Conservation (phyloP, 177 flowering plant species). For the Vitis hybrid region DNA sequence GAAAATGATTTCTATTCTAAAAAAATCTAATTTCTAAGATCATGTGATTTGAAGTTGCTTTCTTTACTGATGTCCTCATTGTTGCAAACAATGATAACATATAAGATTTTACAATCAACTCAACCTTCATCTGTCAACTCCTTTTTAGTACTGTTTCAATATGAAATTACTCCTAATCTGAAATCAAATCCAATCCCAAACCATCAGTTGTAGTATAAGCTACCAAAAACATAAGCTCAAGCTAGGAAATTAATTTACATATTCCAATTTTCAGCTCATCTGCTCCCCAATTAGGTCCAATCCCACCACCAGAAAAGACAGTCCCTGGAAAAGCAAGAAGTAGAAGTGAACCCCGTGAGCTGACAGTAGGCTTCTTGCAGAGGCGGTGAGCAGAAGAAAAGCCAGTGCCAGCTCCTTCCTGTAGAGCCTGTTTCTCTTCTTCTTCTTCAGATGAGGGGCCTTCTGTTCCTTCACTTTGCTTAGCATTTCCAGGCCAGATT, state of each 20-base stretch:
- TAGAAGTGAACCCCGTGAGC: constrained; percentile 90
- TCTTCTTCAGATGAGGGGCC: constrained; percentile 37
- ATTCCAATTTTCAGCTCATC: constrained; percentile 27
- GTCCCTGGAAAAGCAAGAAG: constrained; percentile 80
- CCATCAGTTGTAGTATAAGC: constrained; percentile 3
- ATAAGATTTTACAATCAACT: constrained; percentile 13
- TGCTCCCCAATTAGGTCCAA: constrained; percentile 88
- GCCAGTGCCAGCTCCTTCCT: constrained; percentile 75
- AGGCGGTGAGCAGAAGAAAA: constrained; percentile 74
- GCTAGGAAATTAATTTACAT: neutral
- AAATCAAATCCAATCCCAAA: neutral
- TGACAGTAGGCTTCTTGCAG: constrained; percentile 76
- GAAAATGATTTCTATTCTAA: neutral
- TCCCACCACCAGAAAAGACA: constrained; percentile 73
- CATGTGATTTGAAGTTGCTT: too few relatives aligned
- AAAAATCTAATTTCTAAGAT: too few relatives aligned
- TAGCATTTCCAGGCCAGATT: constrained; percentile 53
- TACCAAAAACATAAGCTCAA: neutral
- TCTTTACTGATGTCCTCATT: neutral
- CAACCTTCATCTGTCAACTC: neutral
- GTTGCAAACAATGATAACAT: constrained; percentile 8
- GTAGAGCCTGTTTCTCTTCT: constrained; percentile 42
- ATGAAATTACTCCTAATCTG: neutral
- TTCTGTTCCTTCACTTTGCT: constrained; percentile 46
- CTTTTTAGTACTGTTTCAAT: constrained; percentile 1